phyloP scores from a whole-genome alignment of 371 early-diverging fungal genomes.

The Haplosporangium sp. region DNA sequence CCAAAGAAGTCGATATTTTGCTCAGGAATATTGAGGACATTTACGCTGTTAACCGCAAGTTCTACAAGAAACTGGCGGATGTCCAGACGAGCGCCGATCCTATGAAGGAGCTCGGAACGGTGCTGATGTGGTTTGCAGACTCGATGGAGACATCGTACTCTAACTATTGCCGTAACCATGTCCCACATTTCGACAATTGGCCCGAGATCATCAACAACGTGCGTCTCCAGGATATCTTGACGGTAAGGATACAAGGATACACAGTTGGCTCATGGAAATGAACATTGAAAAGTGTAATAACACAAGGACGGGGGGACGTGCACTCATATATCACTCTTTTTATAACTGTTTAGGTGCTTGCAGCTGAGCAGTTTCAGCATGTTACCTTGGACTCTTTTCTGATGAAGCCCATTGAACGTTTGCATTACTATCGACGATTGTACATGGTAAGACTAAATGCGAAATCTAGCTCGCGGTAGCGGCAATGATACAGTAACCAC shows the following conservation, averaged over 20 bases:
- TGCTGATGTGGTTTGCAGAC: slow-evolving; percentile 53
- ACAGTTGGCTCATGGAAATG: too few relatives aligned
- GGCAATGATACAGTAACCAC: too few relatives aligned
- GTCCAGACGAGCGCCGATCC: slow-evolving; percentile 33
- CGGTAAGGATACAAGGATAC: slow-evolving; percentile 15
- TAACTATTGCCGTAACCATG: slow-evolving; percentile 53
- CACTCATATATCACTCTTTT: background rate
- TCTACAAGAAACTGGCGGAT: slow-evolving; percentile 43
- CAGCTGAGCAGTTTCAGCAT: slow-evolving; percentile 51
- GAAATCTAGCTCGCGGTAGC: background rate
- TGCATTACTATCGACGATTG: slow-evolving; percentile 50
- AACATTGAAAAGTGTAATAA: too few relatives aligned
- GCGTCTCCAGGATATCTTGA: slow-evolving; percentile 48
- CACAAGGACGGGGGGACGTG: too few relatives aligned
- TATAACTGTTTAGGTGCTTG: slow-evolving; percentile 30
- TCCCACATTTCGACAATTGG: slow-evolving; percentile 52
- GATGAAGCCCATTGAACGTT: slow-evolving; percentile 53
- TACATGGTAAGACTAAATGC: slow-evolving; percentile 39
- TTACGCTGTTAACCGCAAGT: slow-evolving; percentile 52
- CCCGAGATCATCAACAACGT: slow-evolving; percentile 51
- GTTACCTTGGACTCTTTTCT: slow-evolving; percentile 48
- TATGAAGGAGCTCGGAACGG: slow-evolving; percentile 36
- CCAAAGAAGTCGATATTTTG: slow-evolving; percentile 49
- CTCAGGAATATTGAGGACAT: slow-evolving; percentile 52
- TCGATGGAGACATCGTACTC: slow-evolving; percentile 52